Evolutionary conservation across 257 asterid genomes (phyloP), one percentile per base, ranked within the genome.

Genomic region (Nyctanthes arbortristis): DNA sequence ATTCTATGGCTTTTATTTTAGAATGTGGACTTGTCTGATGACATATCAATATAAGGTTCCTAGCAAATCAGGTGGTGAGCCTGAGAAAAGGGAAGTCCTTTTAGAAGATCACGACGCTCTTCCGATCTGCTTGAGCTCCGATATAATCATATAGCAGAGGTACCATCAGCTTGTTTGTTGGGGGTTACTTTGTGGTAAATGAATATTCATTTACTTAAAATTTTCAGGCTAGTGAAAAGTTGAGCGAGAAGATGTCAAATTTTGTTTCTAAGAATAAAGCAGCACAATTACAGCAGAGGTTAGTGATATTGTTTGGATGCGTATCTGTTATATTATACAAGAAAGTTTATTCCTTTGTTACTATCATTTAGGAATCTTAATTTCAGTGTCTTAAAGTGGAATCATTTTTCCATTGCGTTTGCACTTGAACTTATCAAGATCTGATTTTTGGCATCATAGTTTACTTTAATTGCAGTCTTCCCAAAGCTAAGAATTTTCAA

Each of bases 271-370:
- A 94, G 88, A 94, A 94, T 79, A 94, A 94, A 84, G 99, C 99
- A 77, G 99, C 99, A 58, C 97, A 91, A 69, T 77, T 94, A 75
- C 96, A 91, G 72, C 96, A 91, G 78, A 93, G 93, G 99, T 93
- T 77, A 75, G 89, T 74, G 66, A 29, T 49, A 22, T 34, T 61
- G 29, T n/a, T 68, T 20, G 52, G 63, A 16, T 18, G 63, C 27
- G 9, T 31, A 24, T 9, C 36, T 47, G 29, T 8, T 30, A 49
- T 34, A 22, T 10, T 54, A 40, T 11, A 8, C 30, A 0, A 24
- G 55, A n/a, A 45, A 45, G 55, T 45, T 45, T 5, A 3, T 10
- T 8, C 3, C 31, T 52, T 49, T 5, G 29, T 29, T 29, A 22
- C 28, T 49, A 49, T 20, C n/a, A n/a, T n/a, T 49, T 20, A 14